Evolutionary conservation across 306 rosid species (phyloP), one percentile per base, ranked within the genome.

Genomic region (Vicia sativa): DNA sequence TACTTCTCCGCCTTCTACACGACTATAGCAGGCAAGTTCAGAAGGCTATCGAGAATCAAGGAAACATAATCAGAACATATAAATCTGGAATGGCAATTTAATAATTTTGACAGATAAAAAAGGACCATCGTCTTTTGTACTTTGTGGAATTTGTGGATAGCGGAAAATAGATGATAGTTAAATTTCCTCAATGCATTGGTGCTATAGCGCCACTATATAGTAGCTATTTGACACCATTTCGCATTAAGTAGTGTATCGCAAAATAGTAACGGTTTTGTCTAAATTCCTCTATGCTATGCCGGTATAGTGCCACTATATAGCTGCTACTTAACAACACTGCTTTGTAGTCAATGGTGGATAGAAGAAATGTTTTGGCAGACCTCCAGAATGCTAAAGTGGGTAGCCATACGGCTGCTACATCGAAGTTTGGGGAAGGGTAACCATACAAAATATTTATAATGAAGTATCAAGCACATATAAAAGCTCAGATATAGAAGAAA

Each of bases 1-100:
- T 54, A 93, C 96, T 58, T 87, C 87, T 60, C 99, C 97, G 1
- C 87, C 96, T 82, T 93, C 97, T n/a, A 62, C 90, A 55, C 96
- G 95, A 75, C 97, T 90, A 78, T 87, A 93, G 82, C 89, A 85
- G 19, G 83, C 97, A 82, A 93, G 58, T 75, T 93, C 97, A 73
- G 86, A 79, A 28, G 99, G 97, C 99, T 90, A 56, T 70, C 65
- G n/a, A 75, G 46, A 77, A 68, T 70, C 44, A 71, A 67, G 61
- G 55, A 78, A 39, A 67, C n/a, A 13, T 7, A 11, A 49, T 78
- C 59, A 70, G 65, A 65, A 45, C 48, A 54, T 38, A 18, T 6
- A 23, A 23, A 62, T 66, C 6, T 15, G 52, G 49, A 45, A 61
- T 2, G 31, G 19, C n/a, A 60, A 74, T 12, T 62, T 29, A 59